These are phyloP conservation scores for Pinus tabuliformis DNA, from an alignment of 75 land plant genomes.

Conservation along the genomic window DNA sequence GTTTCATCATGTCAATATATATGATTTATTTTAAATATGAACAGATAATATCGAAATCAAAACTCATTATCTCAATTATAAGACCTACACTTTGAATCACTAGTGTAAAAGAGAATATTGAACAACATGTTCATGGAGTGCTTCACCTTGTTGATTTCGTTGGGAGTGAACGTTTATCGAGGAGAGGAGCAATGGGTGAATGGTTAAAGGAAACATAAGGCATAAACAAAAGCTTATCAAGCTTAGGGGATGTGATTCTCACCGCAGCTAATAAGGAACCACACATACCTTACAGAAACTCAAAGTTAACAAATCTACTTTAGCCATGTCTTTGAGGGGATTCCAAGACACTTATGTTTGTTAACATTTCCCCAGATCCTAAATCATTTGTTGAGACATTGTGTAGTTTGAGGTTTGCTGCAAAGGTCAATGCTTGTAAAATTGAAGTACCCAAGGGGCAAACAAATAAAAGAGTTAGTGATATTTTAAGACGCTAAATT, in stretches of 20 bases:
- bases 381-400: slow-evolving; percentile 30
- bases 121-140: slow-evolving; percentile 43
- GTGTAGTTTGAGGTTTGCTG: slow-evolving; percentile 37
- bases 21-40: too few species aligned
- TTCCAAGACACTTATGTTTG: slow-evolving; percentile 42
- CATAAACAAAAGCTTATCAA: slow-evolving; percentile 34
- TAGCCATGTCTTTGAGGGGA: slow-evolving; percentile 41
- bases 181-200: slow-evolving; percentile 43
- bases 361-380: slow-evolving; percentile 31
- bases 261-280: slow-evolving; percentile 37
- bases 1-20: too few species aligned
- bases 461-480: slow-evolving; percentile 12
- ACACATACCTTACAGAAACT: slow-evolving; percentile 36
- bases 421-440: slow-evolving; percentile 40
- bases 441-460: slow-evolving; percentile 31
- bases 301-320: slow-evolving; percentile 33
- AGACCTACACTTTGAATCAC: too few species aligned
- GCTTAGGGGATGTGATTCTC: slow-evolving; percentile 33
- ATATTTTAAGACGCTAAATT: too few species aligned
- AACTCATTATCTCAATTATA: too few species aligned
- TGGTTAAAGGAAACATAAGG: slow-evolving; percentile 36
- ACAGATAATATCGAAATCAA: too few species aligned
- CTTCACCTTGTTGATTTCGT: slow-evolving; percentile 53
- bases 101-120: too few species aligned
- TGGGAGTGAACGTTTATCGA: slow-evolving; percentile 53